phyloP scores from a whole-genome alignment of 176 grass and related monocot genomes.

The Ananas comosus region DNA sequence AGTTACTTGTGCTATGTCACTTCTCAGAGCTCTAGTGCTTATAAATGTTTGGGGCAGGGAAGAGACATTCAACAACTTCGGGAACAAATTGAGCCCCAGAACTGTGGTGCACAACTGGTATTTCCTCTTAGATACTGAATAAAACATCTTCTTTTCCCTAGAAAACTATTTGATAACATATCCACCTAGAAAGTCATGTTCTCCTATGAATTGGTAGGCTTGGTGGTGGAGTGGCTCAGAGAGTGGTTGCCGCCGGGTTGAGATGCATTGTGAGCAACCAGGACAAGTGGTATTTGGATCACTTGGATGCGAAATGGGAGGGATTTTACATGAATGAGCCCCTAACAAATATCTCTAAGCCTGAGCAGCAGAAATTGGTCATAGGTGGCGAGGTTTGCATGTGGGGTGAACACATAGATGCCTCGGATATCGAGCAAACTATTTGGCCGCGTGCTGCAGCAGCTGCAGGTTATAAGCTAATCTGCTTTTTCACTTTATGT shows the following conservation, averaged over 20 bases:
- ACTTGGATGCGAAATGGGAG: conserved; percentile 72
- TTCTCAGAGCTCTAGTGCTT: background rate
- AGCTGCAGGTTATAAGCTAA: conserved; percentile 59
- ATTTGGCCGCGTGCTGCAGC: conserved; percentile 95
- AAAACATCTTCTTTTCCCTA: background rate
- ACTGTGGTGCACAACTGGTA: conserved; percentile 95
- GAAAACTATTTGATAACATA: conserved; percentile 5
- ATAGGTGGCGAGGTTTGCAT: conserved; percentile 85
- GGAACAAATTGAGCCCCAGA: conserved; percentile 56
- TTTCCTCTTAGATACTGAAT: conserved; percentile 3
- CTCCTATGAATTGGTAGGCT: conserved; percentile 43
- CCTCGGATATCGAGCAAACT: conserved; percentile 79
- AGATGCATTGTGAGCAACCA: conserved; percentile 96
- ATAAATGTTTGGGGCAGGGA: conserved; percentile 38
- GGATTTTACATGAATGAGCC: conserved; percentile 84
- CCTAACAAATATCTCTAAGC: conserved; percentile 45
- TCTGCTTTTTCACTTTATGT: background rate
- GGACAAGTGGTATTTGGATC: conserved; percentile 90
- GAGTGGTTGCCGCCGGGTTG: conserved; percentile 62
- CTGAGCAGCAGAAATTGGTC: conserved; percentile 59
- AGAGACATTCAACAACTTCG: conserved; percentile 76
- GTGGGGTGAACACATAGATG: conserved; percentile 85
- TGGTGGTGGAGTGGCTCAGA: conserved; percentile 48
- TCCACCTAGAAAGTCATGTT: background rate
- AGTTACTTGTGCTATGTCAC: background rate